Base-by-base conservation (phyloP, 1,284 basidiomycete genomes). In the Rhizoctonia solani region DNA sequence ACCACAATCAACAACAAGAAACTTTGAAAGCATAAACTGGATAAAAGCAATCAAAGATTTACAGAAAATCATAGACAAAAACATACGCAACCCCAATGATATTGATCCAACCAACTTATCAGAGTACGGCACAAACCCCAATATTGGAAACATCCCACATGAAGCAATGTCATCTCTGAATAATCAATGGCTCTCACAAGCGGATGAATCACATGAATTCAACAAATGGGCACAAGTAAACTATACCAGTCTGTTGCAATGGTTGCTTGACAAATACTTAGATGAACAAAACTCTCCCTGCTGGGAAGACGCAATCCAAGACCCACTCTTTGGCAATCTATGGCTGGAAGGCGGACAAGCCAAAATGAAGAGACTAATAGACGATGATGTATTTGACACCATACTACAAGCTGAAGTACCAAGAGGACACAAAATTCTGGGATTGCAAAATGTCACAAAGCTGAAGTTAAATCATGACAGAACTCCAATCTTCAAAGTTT, bases 291-390 rank as follows among this genome's bases (percentile, higher is more conserved):
- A 55, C 16, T 42, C 37, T 3, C 34, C 37, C 14, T 39, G 41
- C 34, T 55, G 54, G 54, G n/a, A 25, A 19, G 54, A 55, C 6
- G 54, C 54, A n/a, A 19, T 55, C n/a, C n/a, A 55, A 25, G 34
- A 32, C 16, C 11, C n/a, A 6, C 37, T n/a, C 3, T 25, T 14
- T 14, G 37, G 42, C 2, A 39, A 55, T 8, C 16, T 16, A 37
- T 55, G 54, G 54, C n/a, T 55, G 14, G 54, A 32, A 2, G 54
- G 34, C 11, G n/a, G 11, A n/a, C 19, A 55, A 25, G 32, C 29
- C 8, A 39, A 55, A n/a, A 41, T 55, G 5, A 25, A n/a, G 25
- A 16, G 21, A 27, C 54, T 55, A 2, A n/a, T 27, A 8, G 14
- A 34, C 4, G 34, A 39, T 16, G n/a, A 55, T 1, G 54, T 42